These are phyloP conservation scores for Russula abietina DNA, from an alignment of 768 basidiomycete species.

Conservation along the genomic window DNA sequence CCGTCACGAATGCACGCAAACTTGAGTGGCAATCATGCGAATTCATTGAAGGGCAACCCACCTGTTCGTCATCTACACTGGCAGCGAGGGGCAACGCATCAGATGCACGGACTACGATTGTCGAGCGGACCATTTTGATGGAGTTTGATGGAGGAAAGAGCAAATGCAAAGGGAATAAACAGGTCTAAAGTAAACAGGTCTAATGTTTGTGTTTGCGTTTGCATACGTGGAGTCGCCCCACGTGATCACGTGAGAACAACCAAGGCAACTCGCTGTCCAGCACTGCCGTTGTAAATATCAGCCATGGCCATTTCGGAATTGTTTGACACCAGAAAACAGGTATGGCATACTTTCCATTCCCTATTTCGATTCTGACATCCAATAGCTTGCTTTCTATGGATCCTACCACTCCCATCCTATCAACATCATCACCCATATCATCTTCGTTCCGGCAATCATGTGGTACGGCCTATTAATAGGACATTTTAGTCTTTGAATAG, in stretches of 20 bases:
- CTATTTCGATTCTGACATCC: conserved; percentile 14
- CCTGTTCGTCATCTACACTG: conserved; percentile 96
- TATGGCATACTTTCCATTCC: conserved; percentile 25
- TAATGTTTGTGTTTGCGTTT: not conserved
- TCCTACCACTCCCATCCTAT: conserved; percentile 81
- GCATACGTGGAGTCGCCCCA: conserved; percentile 13
- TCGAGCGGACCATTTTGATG: conserved; percentile 72
- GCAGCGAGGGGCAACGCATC: conserved; percentile 90
- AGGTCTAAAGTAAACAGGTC: not conserved
- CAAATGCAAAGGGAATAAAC: not conserved
- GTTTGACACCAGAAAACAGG: conserved; percentile 70
- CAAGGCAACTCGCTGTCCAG: too few species aligned
- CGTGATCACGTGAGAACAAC: not conserved
- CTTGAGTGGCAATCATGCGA: conserved; percentile 7
- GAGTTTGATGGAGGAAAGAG: conserved; percentile 5
- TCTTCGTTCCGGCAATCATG: conserved; percentile 77
- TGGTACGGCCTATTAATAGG: conserved; percentile 46
- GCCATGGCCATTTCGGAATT: conserved; percentile 35
- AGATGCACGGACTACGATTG: conserved; percentile 75
- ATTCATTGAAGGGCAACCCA: conserved; percentile 32
- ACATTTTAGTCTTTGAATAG: not conserved
- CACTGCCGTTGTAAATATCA: not conserved
- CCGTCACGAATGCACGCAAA: conserved; percentile 7
- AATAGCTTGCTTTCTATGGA: conserved; percentile 85
- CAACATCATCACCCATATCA: conserved; percentile 80